These are phyloP conservation scores for Cladosporium colombiae DNA, from an alignment of 2,329 filamentous ascomycete species.

Conservation along the genomic window DNA sequence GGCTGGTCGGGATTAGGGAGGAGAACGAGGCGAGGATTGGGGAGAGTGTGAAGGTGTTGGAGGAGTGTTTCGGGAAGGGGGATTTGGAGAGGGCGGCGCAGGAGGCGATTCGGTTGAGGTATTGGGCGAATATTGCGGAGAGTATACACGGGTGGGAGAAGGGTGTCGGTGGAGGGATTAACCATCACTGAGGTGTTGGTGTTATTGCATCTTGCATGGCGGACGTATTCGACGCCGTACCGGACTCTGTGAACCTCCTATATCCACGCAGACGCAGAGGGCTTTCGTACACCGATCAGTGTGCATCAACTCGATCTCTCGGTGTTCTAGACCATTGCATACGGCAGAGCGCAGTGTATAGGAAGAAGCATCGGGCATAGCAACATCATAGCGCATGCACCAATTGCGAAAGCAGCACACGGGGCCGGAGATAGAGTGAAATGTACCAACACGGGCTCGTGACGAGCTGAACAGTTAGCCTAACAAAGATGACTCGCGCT, in stretches of 20 bases:
- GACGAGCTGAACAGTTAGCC: not conserved
- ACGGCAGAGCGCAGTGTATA: not conserved
- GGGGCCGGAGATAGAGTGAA: not conserved
- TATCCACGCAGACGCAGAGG: not conserved
- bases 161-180: conserved; percentile 55
- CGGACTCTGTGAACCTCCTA: not conserved
- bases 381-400: not conserved
- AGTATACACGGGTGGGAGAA: conserved; percentile 81
- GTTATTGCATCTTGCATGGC: too few relatives aligned
- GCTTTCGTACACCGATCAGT: not conserved
- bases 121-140: conserved; percentile 87
- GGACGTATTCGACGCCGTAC: not conserved
- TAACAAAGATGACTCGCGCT: conserved; percentile 1
- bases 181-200: conserved; percentile 30
- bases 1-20: conserved; percentile 59
- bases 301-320: not conserved
- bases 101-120: conserved; percentile 77
- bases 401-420: conserved; percentile 1
- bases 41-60: conserved; percentile 64
- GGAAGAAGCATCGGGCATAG: conserved; percentile 3
- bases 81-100: conserved; percentile 66
- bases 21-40: conserved; percentile 70
- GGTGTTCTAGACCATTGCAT: conserved; percentile 5
- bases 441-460: not conserved
- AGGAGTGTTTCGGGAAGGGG: conserved; percentile 63